Conservation (phyloP, 768 basidiomycete species). For the Tylopilus intermedius region DNA sequence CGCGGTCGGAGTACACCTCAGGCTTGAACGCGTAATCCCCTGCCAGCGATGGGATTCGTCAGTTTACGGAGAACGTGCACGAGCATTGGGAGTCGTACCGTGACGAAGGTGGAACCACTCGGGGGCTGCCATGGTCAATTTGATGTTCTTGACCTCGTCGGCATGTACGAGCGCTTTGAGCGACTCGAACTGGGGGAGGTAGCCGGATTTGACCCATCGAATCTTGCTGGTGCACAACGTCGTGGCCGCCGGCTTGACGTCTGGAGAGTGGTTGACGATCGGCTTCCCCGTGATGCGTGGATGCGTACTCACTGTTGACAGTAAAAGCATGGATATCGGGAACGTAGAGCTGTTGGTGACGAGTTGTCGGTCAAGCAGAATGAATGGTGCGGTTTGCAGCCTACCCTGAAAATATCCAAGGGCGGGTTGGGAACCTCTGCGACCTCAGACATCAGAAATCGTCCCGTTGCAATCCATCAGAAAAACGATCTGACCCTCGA, state of each 20-base stretch:
- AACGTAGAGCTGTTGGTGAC: conserved; percentile 20
- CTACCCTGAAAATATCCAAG: conserved; percentile 25
- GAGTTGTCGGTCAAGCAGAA: neutral
- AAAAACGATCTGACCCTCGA: conserved; percentile 18
- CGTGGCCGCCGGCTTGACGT: conserved; percentile 19
- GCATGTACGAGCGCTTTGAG: conserved; percentile 53
- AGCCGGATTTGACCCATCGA: conserved; percentile 56
- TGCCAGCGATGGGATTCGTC: neutral
- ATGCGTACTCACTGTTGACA: conserved; percentile 11
- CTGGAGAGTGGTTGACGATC: conserved; percentile 1
- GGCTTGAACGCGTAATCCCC: conserved; percentile 22
- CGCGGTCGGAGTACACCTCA: conserved; percentile 21
- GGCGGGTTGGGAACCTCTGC: conserved; percentile 22
- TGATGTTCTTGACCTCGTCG: conserved; percentile 62
- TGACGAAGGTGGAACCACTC: conserved; percentile 70
- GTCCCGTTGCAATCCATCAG: neutral
- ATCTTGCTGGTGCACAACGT: conserved; percentile 50
- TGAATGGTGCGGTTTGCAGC: too few relatives aligned
- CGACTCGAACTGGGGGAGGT: conserved; percentile 57
- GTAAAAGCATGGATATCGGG: conserved; percentile 22
- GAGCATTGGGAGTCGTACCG: conserved; percentile 27
- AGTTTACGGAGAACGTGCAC: too few relatives aligned
- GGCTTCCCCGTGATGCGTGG: neutral
- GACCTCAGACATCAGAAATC: conserved; percentile 1
- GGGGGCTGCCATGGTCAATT: conserved; percentile 67